Percentiles rank a stretch among this genome's conserved stretches.
These are phyloP conservation scores for Phytopythium chamaehyphon DNA, from an alignment of 352 stramenopile genomes.

Conservation along the genomic window DNA sequence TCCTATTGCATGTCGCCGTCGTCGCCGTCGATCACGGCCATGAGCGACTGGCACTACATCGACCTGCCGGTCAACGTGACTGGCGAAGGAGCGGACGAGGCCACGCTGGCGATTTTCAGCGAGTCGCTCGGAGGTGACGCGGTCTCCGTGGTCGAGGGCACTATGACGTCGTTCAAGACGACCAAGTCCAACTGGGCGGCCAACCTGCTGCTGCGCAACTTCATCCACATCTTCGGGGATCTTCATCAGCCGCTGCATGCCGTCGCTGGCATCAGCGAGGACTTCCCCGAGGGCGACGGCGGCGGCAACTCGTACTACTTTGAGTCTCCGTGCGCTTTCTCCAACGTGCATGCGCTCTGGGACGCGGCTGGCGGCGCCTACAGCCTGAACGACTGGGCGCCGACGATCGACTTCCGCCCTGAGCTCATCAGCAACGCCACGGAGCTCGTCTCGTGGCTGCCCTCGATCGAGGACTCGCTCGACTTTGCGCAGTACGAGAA, in stretches of 20 bases:
- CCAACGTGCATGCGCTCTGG: conserved; percentile 67
- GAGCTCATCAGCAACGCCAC: conserved; percentile 34
- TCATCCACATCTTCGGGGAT: conserved; percentile 71
- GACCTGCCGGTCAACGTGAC: conserved; percentile 55
- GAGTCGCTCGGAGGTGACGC: conserved; percentile 45
- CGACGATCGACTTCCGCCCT: conserved; percentile 20
- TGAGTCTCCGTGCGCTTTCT: conserved; percentile 33
- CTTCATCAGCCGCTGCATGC: conserved; percentile 61
- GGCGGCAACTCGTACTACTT: conserved; percentile 66
- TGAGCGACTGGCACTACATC: conserved; percentile 71
- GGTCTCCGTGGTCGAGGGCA: conserved; percentile 36
- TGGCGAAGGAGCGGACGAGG: conserved; percentile 28
- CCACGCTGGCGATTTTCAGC: conserved; percentile 45
- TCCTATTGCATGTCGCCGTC: conserved; percentile 28
- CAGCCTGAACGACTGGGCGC: conserved; percentile 49
- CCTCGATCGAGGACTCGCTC: conserved; percentile 26
- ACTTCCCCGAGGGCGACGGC: conserved; percentile 43
- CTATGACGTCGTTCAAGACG: conserved; percentile 48
- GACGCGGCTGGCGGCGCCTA: conserved; percentile 50
- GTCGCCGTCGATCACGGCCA: conserved; percentile 39
- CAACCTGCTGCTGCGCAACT: conserved; percentile 58
- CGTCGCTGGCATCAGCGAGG: conserved; percentile 34
- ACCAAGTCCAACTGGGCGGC: conserved; percentile 60
- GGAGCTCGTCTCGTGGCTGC: conserved; percentile 34
- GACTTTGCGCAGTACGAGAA: conserved; percentile 39